Conservation (phyloP, 306 rosid genomes). For the Castanea mollissima region DNA sequence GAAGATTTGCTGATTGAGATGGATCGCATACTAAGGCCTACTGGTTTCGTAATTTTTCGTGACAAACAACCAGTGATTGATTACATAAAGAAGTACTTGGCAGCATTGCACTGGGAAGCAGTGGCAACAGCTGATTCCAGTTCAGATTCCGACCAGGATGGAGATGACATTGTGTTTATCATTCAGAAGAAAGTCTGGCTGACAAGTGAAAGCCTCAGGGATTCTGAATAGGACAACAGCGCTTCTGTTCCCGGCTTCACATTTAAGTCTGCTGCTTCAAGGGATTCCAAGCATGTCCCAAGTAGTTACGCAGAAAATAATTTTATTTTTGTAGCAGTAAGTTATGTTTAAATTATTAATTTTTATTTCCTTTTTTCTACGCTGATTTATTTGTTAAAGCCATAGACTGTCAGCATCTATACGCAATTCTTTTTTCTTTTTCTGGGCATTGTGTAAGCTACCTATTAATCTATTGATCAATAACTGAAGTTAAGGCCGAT, state of each 20-base stretch:
- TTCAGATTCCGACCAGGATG: constrained; percentile 58
- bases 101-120: constrained; percentile 90
- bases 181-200: constrained; percentile 90
- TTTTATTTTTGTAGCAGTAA: constrained; percentile 50
- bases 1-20: constrained; percentile 86
- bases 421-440: constrained; percentile 38
- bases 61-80: constrained; percentile 74
- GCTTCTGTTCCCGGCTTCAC: constrained; percentile 19
- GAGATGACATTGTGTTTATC: constrained; percentile 56
- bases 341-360: constrained; percentile 20
- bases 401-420: constrained; percentile 36
- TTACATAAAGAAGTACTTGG: constrained; percentile 58
- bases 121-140: constrained; percentile 52
- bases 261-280: constrained; percentile 34
- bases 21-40: constrained; percentile 85
- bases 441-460: constrained; percentile 42
- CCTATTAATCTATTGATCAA: constrained; percentile 3
- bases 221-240: constrained; percentile 49
- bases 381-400: constrained; percentile 37
- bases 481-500: constrained; percentile 25
- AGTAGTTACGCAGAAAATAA: constrained; percentile 35
- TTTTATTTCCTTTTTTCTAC: constrained; percentile 13
- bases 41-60: constrained; percentile 69
- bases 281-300: constrained; percentile 48
- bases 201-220: constrained; percentile 66